Conservation (phyloP, 495 filamentous ascomycete genomes). For the Pseudevernia furfuracea region DNA sequence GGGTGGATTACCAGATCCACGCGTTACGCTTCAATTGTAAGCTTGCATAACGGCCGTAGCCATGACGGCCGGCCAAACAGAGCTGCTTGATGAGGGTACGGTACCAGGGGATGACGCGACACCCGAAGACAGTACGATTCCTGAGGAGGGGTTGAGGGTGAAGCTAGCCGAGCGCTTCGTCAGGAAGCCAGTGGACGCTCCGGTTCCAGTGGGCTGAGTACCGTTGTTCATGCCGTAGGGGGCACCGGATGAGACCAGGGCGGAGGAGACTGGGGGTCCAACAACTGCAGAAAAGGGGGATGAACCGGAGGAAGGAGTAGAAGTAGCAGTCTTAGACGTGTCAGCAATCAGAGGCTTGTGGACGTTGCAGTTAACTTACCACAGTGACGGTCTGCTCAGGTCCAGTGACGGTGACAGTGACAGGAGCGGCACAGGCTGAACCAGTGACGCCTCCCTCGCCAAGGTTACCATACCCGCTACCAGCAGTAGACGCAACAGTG, state of each 20-base stretch:
- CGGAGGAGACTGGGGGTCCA: background rate
- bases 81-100: background rate
- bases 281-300: conserved; percentile 14
- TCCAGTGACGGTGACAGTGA: conserved; percentile 38
- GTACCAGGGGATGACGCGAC: background rate
- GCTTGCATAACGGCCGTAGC: background rate
- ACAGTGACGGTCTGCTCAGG: conserved; percentile 36
- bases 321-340: conserved; percentile 6
- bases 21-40: background rate
- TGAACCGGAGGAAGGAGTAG: conserved; percentile 5
- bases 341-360: conserved; percentile 3
- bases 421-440: conserved; percentile 20
- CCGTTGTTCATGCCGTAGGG: conserved; percentile 33
- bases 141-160: background rate
- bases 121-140: background rate
- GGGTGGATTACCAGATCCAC: background rate
- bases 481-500: conserved; percentile 19
- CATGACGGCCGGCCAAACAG: background rate
- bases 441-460: conserved; percentile 19
- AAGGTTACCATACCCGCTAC: background rate
- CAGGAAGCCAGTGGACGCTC: conserved; percentile 33
- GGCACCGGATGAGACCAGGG: conserved; percentile 19
- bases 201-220: conserved; percentile 30
- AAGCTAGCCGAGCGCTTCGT: conserved; percentile 27
- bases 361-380: conserved; percentile 28